These are phyloP conservation scores for Cetraspora pellucida DNA, from an alignment of 192 early-diverging fungal genomes.

Conservation along the genomic window DNA sequence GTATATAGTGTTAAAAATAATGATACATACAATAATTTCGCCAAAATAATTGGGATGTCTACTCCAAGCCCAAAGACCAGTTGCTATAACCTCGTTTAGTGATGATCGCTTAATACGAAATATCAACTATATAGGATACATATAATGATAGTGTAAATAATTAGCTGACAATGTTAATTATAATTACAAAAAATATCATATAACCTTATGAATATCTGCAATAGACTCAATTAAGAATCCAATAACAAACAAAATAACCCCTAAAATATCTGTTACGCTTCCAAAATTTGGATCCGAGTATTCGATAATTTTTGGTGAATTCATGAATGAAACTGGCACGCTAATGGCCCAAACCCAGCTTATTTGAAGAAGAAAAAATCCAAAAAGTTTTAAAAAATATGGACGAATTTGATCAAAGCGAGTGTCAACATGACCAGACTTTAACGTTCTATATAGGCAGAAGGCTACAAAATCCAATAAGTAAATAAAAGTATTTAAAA, in stretches of 20 bases:
- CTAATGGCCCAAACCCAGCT: constrained; percentile 31
- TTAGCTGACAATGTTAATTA: background rate
- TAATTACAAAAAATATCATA: no score
- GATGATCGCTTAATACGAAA: constrained; percentile 22
- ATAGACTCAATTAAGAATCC: constrained; percentile 30
- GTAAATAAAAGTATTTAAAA: background rate
- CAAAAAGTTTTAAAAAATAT: constrained; percentile 3
- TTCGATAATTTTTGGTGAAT: constrained; percentile 19
- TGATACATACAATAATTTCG: constrained; percentile 19
- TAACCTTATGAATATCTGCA: constrained; percentile 22
- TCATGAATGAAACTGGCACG: constrained; percentile 31
- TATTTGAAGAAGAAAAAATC: constrained; percentile 32
- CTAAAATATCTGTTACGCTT: constrained; percentile 15
- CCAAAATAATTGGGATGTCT: constrained; percentile 38
- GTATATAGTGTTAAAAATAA: background rate
- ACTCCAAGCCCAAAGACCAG: constrained; percentile 31
- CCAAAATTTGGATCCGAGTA: constrained; percentile 16
- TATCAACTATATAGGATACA: background rate
- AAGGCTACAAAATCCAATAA: background rate
- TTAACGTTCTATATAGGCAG: constrained; percentile 31
- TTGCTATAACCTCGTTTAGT: constrained; percentile 5
- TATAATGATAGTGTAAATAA: background rate
- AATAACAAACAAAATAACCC: constrained; percentile 19
- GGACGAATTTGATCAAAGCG: constrained; percentile 26
- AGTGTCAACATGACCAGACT: constrained; percentile 22